Percentiles rank a stretch among this genome's conserved stretches.
phyloP scores from a whole-genome alignment of 371 early-diverging fungal species.

The Mortierella sp. region DNA sequence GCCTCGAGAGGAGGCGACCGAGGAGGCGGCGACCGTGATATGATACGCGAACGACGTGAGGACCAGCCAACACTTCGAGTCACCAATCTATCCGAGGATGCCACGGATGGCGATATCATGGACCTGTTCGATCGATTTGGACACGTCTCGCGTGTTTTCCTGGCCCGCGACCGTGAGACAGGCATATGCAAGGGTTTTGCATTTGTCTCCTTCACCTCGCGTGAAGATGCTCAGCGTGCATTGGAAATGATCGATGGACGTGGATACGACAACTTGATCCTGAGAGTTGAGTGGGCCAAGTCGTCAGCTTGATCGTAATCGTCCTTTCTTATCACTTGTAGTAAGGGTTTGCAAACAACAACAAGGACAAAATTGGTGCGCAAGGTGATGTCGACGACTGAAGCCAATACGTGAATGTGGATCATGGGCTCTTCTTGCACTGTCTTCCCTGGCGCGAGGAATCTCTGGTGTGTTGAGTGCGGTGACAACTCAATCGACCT shows the following conservation, averaged over 20 bases:
- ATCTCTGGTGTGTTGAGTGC: too few relatives aligned
- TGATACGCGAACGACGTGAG: conserved; percentile 71
- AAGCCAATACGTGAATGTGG: too few relatives aligned
- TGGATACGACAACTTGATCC: conserved; percentile 94
- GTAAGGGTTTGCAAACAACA: too few relatives aligned
- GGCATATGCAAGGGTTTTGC: conserved; percentile 95
- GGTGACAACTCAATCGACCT: too few relatives aligned
- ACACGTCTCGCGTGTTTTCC: conserved; percentile 77
- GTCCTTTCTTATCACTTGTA: too few relatives aligned
- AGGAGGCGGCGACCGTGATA: conserved; percentile 47
- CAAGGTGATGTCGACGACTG: too few relatives aligned
- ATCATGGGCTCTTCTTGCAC: too few relatives aligned
- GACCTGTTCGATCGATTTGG: conserved; percentile 92
- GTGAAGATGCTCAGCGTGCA: conserved; percentile 85
- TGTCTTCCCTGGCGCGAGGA: too few relatives aligned
- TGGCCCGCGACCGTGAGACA: conserved; percentile 91
- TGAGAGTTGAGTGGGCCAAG: conserved; percentile 89
- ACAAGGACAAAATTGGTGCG: too few relatives aligned
- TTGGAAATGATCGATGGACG: conserved; percentile 89
- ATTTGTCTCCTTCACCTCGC: conserved; percentile 88
- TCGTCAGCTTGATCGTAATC: too few relatives aligned
- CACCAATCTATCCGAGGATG: conserved; percentile 95
- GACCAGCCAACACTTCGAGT: conserved; percentile 86
- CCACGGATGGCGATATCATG: conserved; percentile 87
- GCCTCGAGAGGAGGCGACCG: conserved; percentile 56